Evolutionary conservation across 2,329 filamentous ascomycete species (phyloP), one percentile per base, ranked within the genome.

Genomic region (Didymella exigua): DNA sequence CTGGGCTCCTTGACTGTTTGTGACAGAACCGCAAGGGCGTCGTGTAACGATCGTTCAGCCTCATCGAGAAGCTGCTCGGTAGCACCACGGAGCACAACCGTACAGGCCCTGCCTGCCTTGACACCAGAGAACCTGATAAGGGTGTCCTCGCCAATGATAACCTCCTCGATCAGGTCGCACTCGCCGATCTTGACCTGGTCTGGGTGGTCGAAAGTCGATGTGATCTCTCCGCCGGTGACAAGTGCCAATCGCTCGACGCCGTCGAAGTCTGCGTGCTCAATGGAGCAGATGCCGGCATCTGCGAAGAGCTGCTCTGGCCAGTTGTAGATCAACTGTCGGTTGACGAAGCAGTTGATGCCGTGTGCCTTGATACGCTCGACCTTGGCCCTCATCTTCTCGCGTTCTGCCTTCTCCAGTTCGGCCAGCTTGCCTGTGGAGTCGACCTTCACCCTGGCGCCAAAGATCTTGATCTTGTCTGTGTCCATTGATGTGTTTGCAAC

Each of bases 391-490:
- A 99, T 99, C 87, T 98, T 98, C 70, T 99, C 95, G 70, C 91
- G 89, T 82, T 98, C 95, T 5, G 95, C 95, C 84, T 96, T 96
- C 78, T 99, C 95, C 49, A 99, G 83, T 71, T 99, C 95, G n/a
- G 95, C 95, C 44, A 99, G 85, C 83, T 98, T 97, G 75, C 91
- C 91, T 3, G 95, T 99, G 27, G 91, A 93, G 66, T 91, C 90
- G 57, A 99, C 95, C 84, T 98, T 98, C 70, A 99, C 91, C 56
- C 93, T 87, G 14, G 95, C 95, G 61, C 95, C 95, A 70, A 99
- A 99, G 70, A 99, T 98, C 85, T 99, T 99, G 81, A 99, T 91
- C 84, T 99, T 99, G 80, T 99, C 95, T 30, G 95, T 99, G 78
- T 99, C 95, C 95, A 99, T 99, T 11, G 93, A 90, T 43, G 95